Base-by-base conservation (phyloP, 169 alveolate species). In the Plasmodium knowlesi region DNA sequence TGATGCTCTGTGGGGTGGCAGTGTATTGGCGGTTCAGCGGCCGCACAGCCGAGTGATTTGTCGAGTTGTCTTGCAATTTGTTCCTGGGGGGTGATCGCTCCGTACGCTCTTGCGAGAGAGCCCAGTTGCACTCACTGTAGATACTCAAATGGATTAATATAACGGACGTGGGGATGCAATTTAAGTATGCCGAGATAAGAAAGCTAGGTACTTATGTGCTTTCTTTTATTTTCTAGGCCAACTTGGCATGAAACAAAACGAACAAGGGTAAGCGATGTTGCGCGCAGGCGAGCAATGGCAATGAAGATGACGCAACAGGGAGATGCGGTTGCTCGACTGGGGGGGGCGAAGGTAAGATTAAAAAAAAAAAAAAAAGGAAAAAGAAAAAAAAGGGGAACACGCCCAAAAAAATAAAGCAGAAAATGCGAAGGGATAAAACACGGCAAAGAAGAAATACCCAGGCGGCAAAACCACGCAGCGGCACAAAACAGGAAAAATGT, bases 1-100 rank as follows among this genome's bases (percentile, higher is more conserved):
- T 91, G 93, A 37, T 46, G 74, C 37, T 67, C 76, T 16, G 76
- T 50, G 19, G 61, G 61, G 19, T 50, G 61, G 61, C 61, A 3
- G 19, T 50, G 12, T 3, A 50, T 0, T 1, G 61, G 4, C 61
- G 19, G 8, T 50, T 12, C 2, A 14, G 61, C 8, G 19, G 12
- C 61, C 61, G 22, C 61, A 14, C 61, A 50, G 61, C 61, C 22
- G 61, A 8, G 8, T 43, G 19, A 14, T 50, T 22, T 50, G 61
- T 50, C 61, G 22, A 50, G 22, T 50, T 50, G 61, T 50, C 61
- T 14, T 50, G 61, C 61, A 50, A 2, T 12, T 3, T 50, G 2
- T 50, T 50, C 8, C 12, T 50, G 61, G n/a, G 0, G 76, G 76
- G 76, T 12, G 30, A 67, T n/a, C 76, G 14, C 30, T 67, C 76